A percentile compares a stretch with the other conserved stretches of the same genome.
Conservation (phyloP, 768 basidiomycete species). For the Termitomyces sp. region DNA sequence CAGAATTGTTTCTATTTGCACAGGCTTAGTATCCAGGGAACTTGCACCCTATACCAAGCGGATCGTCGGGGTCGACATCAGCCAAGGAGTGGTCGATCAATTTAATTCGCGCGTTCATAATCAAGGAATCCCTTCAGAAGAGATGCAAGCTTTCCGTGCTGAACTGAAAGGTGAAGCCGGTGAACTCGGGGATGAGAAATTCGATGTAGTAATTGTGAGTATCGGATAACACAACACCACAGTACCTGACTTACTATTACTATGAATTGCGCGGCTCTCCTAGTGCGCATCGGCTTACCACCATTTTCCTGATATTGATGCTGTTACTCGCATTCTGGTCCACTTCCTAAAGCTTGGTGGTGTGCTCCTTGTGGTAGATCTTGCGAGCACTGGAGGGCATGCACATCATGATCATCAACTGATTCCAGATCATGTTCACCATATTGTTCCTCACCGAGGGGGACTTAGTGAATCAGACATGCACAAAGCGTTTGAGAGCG, state of each 20-base stretch:
- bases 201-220: conserved; percentile 70
- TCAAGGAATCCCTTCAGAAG: conserved; percentile 60
- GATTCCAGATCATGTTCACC: conserved; percentile 30
- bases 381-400: conserved; percentile 15
- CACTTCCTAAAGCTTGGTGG: conserved; percentile 62
- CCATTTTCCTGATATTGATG: conserved; percentile 51
- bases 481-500: conserved; percentile 43
- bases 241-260: neutral
- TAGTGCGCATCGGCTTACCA: conserved; percentile 70
- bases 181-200: conserved; percentile 49
- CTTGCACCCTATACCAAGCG: conserved; percentile 57
- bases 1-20: neutral
- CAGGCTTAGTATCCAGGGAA: conserved; percentile 62
- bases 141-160: conserved; percentile 60
- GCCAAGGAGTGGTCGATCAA: conserved; percentile 61
- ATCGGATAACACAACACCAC: neutral
- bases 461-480: conserved; percentile 54
- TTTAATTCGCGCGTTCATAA: conserved; percentile 57
- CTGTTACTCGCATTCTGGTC: conserved; percentile 49
- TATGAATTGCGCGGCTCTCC: neutral
- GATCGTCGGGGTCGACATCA: conserved; percentile 75
- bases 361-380: conserved; percentile 54
- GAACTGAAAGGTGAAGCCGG: conserved; percentile 43
- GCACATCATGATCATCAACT: conserved; percentile 10
- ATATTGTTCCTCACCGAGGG: conserved; percentile 48